Conservation (phyloP, 2,329 filamentous ascomycete genomes). For the Pezicula neosporulosa region DNA sequence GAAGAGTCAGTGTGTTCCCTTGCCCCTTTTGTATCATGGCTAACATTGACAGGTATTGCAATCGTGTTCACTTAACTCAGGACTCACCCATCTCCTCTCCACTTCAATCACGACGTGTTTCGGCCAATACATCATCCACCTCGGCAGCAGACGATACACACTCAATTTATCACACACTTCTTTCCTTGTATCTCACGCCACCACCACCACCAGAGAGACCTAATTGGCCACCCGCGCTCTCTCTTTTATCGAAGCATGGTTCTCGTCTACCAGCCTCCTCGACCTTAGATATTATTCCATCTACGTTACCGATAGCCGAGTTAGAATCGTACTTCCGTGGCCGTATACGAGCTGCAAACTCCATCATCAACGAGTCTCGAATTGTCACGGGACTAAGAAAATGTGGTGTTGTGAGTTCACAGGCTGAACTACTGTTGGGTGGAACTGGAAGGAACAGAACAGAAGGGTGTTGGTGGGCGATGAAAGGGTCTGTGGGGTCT, state of each 20-base stretch:
- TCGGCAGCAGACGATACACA: conserved; percentile 51
- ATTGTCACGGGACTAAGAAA: conserved; percentile 75
- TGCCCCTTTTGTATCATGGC: not conserved
- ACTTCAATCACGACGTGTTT: conserved; percentile 31
- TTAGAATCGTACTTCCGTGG: conserved; percentile 90
- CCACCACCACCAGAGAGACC: conserved; percentile 68
- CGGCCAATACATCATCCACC: conserved; percentile 17
- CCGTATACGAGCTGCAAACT: conserved; percentile 82
- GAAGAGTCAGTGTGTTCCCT: conserved; percentile 67
- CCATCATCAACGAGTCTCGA: conserved; percentile 73
- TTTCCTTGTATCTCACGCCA: conserved; percentile 85
- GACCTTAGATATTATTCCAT: conserved; percentile 81
- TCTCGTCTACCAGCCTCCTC: conserved; percentile 85
- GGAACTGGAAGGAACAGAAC: conserved; percentile 58
- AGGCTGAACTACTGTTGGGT: conserved; percentile 71
- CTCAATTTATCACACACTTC: conserved; percentile 88
- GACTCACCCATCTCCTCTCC: conserved; percentile 36
- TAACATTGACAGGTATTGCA: conserved; percentile 68
- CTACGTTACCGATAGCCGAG: conserved; percentile 71
- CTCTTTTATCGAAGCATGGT: conserved; percentile 87
- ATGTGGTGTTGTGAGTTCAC: conserved; percentile 74
- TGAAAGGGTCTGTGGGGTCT: conserved; percentile 86
- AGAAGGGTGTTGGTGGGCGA: conserved; percentile 78
- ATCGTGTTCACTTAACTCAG: conserved; percentile 69
- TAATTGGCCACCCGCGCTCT: conserved; percentile 75